Evolutionary conservation across 306 rosid species (phyloP).

Genomic region (Benincasa hispida): DNA sequence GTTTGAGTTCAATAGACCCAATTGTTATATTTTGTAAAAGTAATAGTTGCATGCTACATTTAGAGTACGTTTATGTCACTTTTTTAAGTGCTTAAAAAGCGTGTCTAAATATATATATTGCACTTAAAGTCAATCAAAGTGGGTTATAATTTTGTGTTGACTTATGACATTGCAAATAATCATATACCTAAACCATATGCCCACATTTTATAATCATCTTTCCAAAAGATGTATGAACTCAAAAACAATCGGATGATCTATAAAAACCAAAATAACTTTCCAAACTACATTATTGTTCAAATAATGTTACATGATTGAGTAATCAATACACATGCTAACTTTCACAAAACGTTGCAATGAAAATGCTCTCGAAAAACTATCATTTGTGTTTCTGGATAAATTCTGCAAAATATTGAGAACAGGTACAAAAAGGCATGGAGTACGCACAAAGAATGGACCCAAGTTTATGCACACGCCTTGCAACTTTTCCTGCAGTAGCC

Average conservation of each 20-base stretch:
- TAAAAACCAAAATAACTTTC: neutral
- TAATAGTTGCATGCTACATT: too few species aligned
- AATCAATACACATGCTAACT: neutral
- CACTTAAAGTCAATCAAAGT: too few species aligned
- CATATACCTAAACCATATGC: too few species aligned
- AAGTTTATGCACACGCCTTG: constrained; percentile 40
- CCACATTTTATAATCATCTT: too few species aligned
- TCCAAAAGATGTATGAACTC: neutral
- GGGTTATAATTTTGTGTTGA: too few species aligned
- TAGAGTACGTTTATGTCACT: too few species aligned
- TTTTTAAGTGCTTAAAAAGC: too few species aligned
- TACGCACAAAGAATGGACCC: neutral
- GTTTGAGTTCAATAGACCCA: too few species aligned
- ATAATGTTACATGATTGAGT: constrained; percentile 2
- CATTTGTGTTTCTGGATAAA: neutral
- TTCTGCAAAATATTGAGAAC: neutral
- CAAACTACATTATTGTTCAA: neutral
- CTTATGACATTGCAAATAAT: too few species aligned
- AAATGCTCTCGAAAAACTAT: neutral
- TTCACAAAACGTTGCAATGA: neutral
- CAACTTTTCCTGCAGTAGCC: constrained; percentile 92
- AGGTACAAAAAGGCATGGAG: neutral
- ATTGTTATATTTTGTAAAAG: too few species aligned
- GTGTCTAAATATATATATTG: too few species aligned
- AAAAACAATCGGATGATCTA: neutral